Evolutionary conservation across 331 rosid species (phyloP).

Genomic region (Cydonia oblonga): DNA sequence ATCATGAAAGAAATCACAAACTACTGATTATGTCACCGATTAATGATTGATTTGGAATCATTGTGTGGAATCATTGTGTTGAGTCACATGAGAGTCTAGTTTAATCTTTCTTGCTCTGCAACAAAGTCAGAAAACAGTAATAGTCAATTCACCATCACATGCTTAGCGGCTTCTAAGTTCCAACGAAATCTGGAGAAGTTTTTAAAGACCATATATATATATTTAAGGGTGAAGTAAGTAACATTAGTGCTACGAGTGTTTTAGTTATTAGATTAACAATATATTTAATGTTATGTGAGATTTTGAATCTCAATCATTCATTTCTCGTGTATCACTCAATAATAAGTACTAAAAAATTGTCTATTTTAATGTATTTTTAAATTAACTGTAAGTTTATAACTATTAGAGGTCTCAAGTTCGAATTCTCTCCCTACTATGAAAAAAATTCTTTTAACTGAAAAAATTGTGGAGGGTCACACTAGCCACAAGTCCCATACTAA

Average conservation of each 20-base stretch:
- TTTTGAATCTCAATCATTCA: too few species aligned
- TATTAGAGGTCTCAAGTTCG: neutral
- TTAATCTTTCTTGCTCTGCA: slow-evolving; percentile 17
- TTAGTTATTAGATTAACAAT: too few species aligned
- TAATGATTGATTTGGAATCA: neutral
- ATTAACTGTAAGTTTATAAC: too few species aligned
- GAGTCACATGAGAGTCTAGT: slow-evolving; percentile 26
- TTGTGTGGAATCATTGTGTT: slow-evolving; percentile 30
- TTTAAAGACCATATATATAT: neutral
- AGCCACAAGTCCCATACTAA: neutral
- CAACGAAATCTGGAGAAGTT: neutral
- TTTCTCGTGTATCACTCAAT: too few species aligned
- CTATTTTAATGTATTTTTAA: too few species aligned
- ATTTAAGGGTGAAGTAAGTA: too few species aligned
- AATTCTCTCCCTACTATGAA: too few species aligned
- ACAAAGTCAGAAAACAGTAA: slow-evolving; percentile 12
- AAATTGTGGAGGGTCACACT: neutral
- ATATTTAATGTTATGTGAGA: too few species aligned
- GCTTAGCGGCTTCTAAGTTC: slow-evolving; percentile 27
- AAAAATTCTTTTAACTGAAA: neutral
- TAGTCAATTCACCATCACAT: slow-evolving; percentile 34
- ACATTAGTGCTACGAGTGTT: too few species aligned
- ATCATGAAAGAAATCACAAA: slow-evolving; percentile 9
- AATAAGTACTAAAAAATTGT: too few species aligned
- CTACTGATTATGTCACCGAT: slow-evolving; percentile 5